Evolutionary conservation across 2,329 filamentous ascomycete species (phyloP).

Genomic region (Colletotrichum lupini): DNA sequence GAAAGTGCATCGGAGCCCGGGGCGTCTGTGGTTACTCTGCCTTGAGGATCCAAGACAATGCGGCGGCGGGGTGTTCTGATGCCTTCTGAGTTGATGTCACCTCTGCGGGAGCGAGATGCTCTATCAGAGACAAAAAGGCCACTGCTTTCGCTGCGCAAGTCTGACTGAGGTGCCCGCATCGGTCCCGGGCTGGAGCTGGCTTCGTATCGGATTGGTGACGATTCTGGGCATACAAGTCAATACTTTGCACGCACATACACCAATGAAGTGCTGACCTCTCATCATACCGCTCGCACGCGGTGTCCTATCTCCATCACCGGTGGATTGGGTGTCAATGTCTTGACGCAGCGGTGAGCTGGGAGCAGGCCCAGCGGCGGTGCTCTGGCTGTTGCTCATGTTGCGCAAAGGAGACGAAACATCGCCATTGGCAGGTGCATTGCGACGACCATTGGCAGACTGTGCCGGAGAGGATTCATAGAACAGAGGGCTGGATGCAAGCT

Average conservation of each 20-base stretch:
- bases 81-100: constrained; percentile 88
- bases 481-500: constrained; percentile 81
- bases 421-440: constrained; percentile 45
- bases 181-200: constrained; percentile 88
- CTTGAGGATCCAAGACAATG: constrained; percentile 69
- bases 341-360: constrained; percentile 72
- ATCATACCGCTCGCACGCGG: constrained; percentile 73
- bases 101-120: constrained; percentile 75
- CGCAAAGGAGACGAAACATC: constrained; percentile 65
- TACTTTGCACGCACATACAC: background rate
- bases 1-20: constrained; percentile 68
- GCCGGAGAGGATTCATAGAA: constrained; percentile 72
- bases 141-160: constrained; percentile 85
- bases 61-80: constrained; percentile 67
- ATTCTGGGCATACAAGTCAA: constrained; percentile 66
- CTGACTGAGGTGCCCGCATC: constrained; percentile 70
- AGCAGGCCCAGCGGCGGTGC: constrained; percentile 51
- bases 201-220: constrained; percentile 91
- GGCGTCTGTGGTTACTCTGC: constrained; percentile 65
- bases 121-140: constrained; percentile 79
- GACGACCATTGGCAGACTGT: constrained; percentile 40
- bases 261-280: constrained; percentile 65
- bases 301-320: constrained; percentile 70
- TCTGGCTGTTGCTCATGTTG: constrained; percentile 69
- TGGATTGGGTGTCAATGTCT: constrained; percentile 67